Conservation (phyloP, 345 rosid genomes). For the Trapa incisa region DNA sequence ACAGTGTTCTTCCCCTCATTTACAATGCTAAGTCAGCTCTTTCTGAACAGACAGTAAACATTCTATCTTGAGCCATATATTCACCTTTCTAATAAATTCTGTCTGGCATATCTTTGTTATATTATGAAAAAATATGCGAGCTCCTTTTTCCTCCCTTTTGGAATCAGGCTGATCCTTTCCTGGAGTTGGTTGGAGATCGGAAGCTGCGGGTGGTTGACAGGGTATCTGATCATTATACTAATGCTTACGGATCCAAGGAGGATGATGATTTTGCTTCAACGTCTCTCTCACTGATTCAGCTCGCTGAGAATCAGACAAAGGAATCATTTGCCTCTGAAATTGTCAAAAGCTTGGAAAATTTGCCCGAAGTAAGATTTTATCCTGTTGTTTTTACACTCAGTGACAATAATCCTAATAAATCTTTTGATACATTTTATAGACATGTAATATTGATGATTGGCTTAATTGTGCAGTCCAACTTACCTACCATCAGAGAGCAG, state of each 20-base stretch:
- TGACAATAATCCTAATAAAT: not conserved
- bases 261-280: constrained; percentile 54
- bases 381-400: not conserved
- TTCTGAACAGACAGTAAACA: constrained; percentile 45
- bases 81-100: not conserved
- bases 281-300: constrained; percentile 43
- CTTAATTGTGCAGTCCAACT: constrained; percentile 34
- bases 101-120: not conserved
- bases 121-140: not conserved
- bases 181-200: constrained; percentile 59
- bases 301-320: constrained; percentile 42
- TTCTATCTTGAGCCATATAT: not conserved
- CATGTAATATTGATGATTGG: not conserved
- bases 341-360: constrained; percentile 47
- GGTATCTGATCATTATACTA: constrained; percentile 18
- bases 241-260: constrained; percentile 53
- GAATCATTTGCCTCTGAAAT: constrained; percentile 59
- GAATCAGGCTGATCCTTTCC: constrained; percentile 73
- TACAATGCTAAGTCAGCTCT: constrained; percentile 40
- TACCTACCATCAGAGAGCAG: constrained; percentile 39
- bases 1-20: constrained; percentile 44
- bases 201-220: constrained; percentile 49
- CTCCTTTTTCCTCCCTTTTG: constrained; percentile 6
- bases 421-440: not conserved
- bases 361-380: constrained; percentile 36